Conservation (phyloP, 2,329 filamentous ascomycete species). For the Gnomoniopsis smithogilvyi region DNA sequence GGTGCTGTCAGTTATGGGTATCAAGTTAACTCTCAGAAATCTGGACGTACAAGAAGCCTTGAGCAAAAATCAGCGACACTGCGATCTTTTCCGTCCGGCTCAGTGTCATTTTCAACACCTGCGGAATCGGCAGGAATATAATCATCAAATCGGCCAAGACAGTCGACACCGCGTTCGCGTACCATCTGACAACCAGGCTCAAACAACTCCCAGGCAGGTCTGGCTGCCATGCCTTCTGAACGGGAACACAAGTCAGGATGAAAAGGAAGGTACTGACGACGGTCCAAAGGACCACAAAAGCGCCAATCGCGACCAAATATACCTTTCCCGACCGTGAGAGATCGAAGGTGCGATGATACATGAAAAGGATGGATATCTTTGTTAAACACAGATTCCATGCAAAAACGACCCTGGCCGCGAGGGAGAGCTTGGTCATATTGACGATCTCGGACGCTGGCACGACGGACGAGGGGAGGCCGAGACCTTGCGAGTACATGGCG, state of each 20-base stretch:
- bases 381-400: conserved; percentile 45
- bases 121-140: conserved; percentile 39
- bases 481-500: conserved; percentile 42
- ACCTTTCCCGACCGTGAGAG: conserved; percentile 39
- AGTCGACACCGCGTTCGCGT: conserved; percentile 45
- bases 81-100: conserved; percentile 39
- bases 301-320: conserved; percentile 35
- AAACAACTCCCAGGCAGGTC: conserved; percentile 44
- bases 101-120: conserved; percentile 44
- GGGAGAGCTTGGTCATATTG: conserved; percentile 43
- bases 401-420: conserved; percentile 46
- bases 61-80: conserved; percentile 40
- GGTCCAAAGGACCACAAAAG: conserved; percentile 44
- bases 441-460: conserved; percentile 35
- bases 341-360: conserved; percentile 52
- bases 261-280: conserved; percentile 45
- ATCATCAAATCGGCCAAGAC: conserved; percentile 45
- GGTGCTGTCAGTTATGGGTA: neutral
- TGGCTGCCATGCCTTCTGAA: conserved; percentile 46
- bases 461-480: conserved; percentile 43
- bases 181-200: conserved; percentile 47
- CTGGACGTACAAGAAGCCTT: conserved; percentile 40
- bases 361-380: conserved; percentile 47
- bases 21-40: neutral
- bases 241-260: conserved; percentile 50